Conservation (phyloP, 2,329 filamentous ascomycete species). For the Trichoderma atroviride region DNA sequence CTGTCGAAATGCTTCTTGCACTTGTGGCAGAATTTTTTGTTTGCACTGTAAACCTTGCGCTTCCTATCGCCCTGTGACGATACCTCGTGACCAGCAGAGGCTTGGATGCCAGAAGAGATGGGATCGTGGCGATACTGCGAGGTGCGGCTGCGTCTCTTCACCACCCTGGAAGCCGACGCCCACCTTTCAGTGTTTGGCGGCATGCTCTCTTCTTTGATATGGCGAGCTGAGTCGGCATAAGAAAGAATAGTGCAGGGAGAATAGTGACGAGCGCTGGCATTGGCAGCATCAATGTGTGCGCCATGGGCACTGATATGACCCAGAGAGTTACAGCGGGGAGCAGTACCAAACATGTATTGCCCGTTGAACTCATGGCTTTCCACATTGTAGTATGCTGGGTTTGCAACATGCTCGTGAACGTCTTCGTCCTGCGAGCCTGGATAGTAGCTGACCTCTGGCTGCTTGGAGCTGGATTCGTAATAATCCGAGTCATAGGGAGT, state of each 20-base stretch:
- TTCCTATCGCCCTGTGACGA: conserved; percentile 1
- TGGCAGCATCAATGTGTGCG: not conserved
- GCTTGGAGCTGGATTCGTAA: not conserved
- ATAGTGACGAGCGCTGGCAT: not conserved
- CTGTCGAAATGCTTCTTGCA: conserved; percentile 47
- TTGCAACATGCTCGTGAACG: not conserved
- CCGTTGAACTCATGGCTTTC: not conserved
- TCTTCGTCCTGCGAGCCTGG: not conserved
- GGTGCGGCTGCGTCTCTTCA: not conserved
- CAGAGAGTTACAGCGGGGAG: not conserved
- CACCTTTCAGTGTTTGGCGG: not conserved
- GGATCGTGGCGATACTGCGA: not conserved
- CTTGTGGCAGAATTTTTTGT: conserved; percentile 28
- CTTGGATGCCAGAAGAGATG: not conserved
- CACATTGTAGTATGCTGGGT: not conserved
- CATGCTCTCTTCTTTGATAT: conserved; percentile 11
- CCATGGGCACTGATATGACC: not conserved
- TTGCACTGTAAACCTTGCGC: not conserved
- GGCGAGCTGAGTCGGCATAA: not conserved
- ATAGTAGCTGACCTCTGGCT: not conserved
- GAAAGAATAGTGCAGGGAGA: not conserved
- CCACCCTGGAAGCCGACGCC: not conserved
- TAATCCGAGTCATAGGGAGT: conserved; percentile 12
- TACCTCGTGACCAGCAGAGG: not conserved
- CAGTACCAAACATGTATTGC: not conserved